Evolutionary conservation across 2,329 filamentous ascomycete genomes (phyloP), one percentile per base, ranked within the genome.

Genomic region (Cytospora chrysosperma): DNA sequence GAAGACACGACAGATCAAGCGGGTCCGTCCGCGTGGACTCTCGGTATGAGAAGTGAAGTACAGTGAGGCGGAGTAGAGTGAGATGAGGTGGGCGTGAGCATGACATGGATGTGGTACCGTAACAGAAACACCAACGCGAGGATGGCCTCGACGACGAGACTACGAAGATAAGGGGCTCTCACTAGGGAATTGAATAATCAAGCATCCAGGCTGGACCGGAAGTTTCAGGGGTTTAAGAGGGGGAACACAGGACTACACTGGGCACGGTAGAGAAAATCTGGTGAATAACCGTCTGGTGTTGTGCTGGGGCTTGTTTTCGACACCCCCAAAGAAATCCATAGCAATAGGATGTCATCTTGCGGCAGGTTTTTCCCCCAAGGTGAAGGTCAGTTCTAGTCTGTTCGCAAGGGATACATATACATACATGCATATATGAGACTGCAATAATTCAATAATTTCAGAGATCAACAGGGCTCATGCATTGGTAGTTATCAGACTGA

Each of bases 21-120:
- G 63, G 59, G 59, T 27, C 62, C 7, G 51, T 64, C 24, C 56
- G 59, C 19, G 58, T 62, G 30, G 67, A 65, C 34, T 55, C 53
- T 21, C 40, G 40, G 40, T 43, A 21, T 34, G 56, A 49, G 56
- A 51, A 50, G 40, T 43, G 10, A 43, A 19, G 37, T 15, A 32
- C 30, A 7, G 30, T 32, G 30, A 30, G 28, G 4, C n/a, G n/a
- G 28, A 32, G 4, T 63, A 60, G 17, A 60, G 63, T n/a, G 56
- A 63, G 34, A 53, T 49, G 51, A 56, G 50, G 32, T 55, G 32
- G 50, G 9, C 9, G 21, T 21, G 27, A 52, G 53, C 47, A 61
- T 19, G n/a, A 60, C 1, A 15, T 17, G 8, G 17, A 37, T 15
- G 34, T 13, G 34, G 34, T 12, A 6, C 15, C 6, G 6, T 17